These are phyloP conservation scores for Paxillus rubicundulus DNA, from an alignment of 768 basidiomycete genomes.

Conservation along the genomic window DNA sequence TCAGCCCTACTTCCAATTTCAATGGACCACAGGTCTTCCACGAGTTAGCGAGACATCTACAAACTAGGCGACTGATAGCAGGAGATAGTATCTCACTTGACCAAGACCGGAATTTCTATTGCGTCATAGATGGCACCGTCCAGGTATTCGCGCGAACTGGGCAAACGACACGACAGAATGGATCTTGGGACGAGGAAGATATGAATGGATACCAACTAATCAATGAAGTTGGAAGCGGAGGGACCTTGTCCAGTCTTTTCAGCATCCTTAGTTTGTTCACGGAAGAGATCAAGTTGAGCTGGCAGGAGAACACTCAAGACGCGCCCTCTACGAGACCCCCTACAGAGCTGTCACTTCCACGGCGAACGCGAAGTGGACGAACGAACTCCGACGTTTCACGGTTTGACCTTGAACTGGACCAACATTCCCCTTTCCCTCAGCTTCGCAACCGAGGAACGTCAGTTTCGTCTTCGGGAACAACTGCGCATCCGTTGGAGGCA, in stretches of 20 bases:
- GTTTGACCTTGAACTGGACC: slow-evolving; percentile 43
- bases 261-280: slow-evolving; percentile 97
- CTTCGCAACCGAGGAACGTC: slow-evolving; percentile 49
- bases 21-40: slow-evolving; percentile 73
- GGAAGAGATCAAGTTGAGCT: slow-evolving; percentile 87
- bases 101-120: slow-evolving; percentile 94
- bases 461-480: slow-evolving; percentile 66
- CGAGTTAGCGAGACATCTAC: slow-evolving; percentile 92
- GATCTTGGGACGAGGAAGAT: slow-evolving; percentile 77
- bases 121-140: slow-evolving; percentile 96
- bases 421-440: slow-evolving; percentile 26
- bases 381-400: slow-evolving; percentile 67
- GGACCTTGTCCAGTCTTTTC: slow-evolving; percentile 93
- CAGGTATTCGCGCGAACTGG: slow-evolving; percentile 85
- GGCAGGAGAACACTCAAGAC: slow-evolving; percentile 64
- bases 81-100: slow-evolving; percentile 92
- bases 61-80: slow-evolving; percentile 92
- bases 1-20: not conserved
- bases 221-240: slow-evolving; percentile 94
- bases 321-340: slow-evolving; percentile 27
- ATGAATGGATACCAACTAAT: slow-evolving; percentile 96
- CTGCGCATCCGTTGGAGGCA: slow-evolving; percentile 50
- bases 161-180: slow-evolving; percentile 47
- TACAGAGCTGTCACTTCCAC: slow-evolving; percentile 19
- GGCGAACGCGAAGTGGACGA: slow-evolving; percentile 31